Evolutionary conservation across 2,329 filamentous ascomycete species (phyloP).

Genomic region (Aspergillus sergii): DNA sequence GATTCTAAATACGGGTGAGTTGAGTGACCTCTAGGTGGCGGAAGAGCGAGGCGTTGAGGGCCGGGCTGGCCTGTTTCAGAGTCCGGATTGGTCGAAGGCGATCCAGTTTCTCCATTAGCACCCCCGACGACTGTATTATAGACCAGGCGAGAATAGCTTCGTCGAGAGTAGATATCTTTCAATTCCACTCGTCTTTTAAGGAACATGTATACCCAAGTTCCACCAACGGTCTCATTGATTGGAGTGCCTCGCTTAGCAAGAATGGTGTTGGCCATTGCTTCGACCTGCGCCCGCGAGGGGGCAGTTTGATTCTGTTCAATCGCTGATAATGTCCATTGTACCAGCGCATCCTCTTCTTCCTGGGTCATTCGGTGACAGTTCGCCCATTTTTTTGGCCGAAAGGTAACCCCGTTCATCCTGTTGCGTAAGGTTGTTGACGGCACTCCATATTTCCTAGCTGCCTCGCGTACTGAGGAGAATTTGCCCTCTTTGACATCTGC

Average conservation of each 20-base stretch:
- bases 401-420: background rate
- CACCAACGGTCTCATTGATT: constrained; percentile 2
- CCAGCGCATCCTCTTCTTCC: constrained; percentile 11
- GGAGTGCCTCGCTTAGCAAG: background rate
- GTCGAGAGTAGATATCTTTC: constrained; percentile 6
- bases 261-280: constrained; percentile 17
- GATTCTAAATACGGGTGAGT: background rate
- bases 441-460: constrained; percentile 9
- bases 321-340: constrained; percentile 10
- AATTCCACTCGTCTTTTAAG: constrained; percentile 5
- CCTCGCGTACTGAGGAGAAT: constrained; percentile 1
- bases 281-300: constrained; percentile 4
- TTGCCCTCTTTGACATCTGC: constrained; percentile 1
- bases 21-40: background rate
- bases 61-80: background rate
- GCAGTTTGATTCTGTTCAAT: constrained; percentile 2
- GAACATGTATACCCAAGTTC: constrained; percentile 15
- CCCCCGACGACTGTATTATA: background rate
- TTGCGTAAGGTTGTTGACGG: constrained; percentile 1
- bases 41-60: background rate
- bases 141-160: constrained; percentile 12
- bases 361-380: background rate
- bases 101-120: background rate
- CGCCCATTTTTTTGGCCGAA: background rate
- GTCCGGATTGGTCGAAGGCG: background rate